Evolutionary conservation across 257 asterid genomes (phyloP).

Genomic region (Solanum infundibuliforme): DNA sequence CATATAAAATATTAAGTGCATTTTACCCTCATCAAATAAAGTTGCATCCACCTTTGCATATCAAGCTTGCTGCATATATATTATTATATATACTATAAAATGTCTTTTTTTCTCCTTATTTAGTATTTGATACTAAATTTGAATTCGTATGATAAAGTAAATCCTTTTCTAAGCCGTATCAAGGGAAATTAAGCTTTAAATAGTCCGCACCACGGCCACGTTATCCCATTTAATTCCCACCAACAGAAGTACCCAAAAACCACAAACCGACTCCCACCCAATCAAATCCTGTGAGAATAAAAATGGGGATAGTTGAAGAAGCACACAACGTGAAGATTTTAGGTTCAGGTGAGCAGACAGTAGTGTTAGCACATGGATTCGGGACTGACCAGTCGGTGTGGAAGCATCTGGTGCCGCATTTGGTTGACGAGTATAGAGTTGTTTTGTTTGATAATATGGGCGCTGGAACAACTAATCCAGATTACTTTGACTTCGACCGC

Average conservation of each 20-base stretch:
- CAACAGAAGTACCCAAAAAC: neutral
- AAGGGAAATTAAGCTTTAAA: neutral
- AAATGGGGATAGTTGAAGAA: neutral
- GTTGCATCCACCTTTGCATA: neutral
- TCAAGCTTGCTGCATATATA: neutral
- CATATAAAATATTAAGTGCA: too few species aligned
- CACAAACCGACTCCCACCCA: neutral
- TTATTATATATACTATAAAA: too few species aligned
- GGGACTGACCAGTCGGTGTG: neutral
- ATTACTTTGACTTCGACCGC: neutral
- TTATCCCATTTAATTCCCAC: neutral
- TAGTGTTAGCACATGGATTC: neutral
- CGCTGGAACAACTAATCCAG: neutral
- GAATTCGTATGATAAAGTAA: too few species aligned
- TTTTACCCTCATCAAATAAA: neutral
- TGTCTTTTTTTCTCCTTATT: too few species aligned
- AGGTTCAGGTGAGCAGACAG: neutral
- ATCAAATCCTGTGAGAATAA: neutral
- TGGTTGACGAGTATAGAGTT: neutral
- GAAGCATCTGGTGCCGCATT: neutral
- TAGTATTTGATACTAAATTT: too few species aligned
- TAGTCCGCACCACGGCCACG: neutral
- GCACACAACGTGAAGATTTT: neutral
- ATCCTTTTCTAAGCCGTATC: too few species aligned
- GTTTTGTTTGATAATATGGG: neutral